Evolutionary conservation across 2,329 filamentous ascomycete genomes (phyloP), one percentile per base, ranked within the genome.

Genomic region (Penicillium sclerotigenum): DNA sequence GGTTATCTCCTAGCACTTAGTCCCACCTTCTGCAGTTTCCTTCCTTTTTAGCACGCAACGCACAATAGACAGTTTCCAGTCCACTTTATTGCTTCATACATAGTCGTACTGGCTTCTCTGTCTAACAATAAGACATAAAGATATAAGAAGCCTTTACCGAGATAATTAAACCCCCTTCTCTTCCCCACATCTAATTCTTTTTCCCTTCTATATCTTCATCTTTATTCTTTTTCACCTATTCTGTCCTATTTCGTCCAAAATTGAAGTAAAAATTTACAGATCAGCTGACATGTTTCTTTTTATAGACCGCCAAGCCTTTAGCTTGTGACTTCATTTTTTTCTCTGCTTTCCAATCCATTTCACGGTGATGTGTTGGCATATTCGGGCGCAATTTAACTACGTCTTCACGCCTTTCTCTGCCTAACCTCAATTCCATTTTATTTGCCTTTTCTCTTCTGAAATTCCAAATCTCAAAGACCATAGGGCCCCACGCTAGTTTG

Each of bases 351-450:
- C 18, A 38, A 16, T 6, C 18, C 47, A 18, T 42, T 31, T 10
- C 14, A 18, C 36, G 36, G 42, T 55, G 37, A 43, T 58, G 56
- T 47, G 52, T 51, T 58, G 56, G 52, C 56, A 40, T 5, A 24
- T 41, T 55, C 52, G 34, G 49, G 38, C 52, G 47, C 56, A 41
- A 42, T 37, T 43, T 24, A 22, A 24, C 22, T 41, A n/a, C n/a
- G n/a, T 7, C 24, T 38, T 47, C 22, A 31, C 13, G 28, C 14
- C 18, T 24, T 7, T 52, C 40, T 52, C 33, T 53, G 34, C 52
- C 43, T 54, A 33, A 49, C 36, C 2, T 14, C 14, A 22, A 37
- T 18, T 20, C 6, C 10, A 34, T 42, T 13, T 42, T 2, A 31
- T 33, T 22, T 5, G 6, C 29, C 22, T 13, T 11, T 11, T n/a